phyloP scores from a whole-genome alignment of 1,284 basidiomycete genomes.

The Ustilago lituana region DNA sequence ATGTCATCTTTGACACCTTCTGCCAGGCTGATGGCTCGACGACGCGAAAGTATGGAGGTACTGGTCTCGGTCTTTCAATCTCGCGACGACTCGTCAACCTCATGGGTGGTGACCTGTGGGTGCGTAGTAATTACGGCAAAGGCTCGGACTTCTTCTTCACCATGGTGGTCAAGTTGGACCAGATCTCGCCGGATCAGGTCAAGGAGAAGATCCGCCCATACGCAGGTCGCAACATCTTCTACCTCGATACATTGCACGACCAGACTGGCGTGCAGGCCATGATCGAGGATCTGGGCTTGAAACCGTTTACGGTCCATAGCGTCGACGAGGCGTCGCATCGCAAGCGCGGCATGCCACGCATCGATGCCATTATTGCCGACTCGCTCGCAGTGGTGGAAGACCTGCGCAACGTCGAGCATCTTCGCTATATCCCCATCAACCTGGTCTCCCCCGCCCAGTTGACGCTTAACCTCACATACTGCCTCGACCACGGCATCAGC shows the following conservation, averaged over 20 bases:
- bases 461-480: constrained; percentile 70
- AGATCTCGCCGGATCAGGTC: constrained; percentile 57
- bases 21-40: constrained; percentile 88
- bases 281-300: constrained; percentile 83
- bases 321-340: constrained; percentile 77
- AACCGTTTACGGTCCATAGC: constrained; percentile 80
- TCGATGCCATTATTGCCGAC: constrained; percentile 96
- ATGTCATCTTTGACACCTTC: constrained; percentile 99
- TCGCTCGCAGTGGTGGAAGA: constrained; percentile 84
- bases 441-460: constrained; percentile 75
- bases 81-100: constrained; percentile 87
- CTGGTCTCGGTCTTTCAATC: constrained; percentile 84
- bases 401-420: constrained; percentile 89
- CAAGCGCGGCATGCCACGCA: constrained; percentile 83
- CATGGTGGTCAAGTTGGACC: constrained; percentile 70
- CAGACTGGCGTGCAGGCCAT: constrained; percentile 79
- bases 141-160: constrained; percentile 98
- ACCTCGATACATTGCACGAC: constrained; percentile 86
- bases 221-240: constrained; percentile 73
- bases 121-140: constrained; percentile 85
- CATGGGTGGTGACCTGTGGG: constrained; percentile 99
- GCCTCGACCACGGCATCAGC: constrained; percentile 87
- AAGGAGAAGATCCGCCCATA: constrained; percentile 65
- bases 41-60: constrained; percentile 88
- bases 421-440: constrained; percentile 96